Percentiles rank a stretch among this genome's conserved stretches.
Conservation (phyloP, 179 eudicot species). For the Beta corolliflora region DNA sequence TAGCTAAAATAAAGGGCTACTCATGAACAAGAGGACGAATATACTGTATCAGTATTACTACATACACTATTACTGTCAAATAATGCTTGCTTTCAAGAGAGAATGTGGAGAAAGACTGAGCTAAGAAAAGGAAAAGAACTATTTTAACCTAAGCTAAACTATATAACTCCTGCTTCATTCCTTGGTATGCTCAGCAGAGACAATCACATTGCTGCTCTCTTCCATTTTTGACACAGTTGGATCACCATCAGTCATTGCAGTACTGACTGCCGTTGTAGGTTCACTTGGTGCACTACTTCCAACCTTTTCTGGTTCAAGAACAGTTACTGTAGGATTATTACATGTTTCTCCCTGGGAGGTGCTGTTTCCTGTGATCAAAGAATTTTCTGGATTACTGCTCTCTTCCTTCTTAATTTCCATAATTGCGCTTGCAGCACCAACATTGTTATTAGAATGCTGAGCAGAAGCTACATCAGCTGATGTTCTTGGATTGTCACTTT, state of each 20-base stretch:
- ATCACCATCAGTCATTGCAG: background rate
- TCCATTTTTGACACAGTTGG: constrained; percentile 8
- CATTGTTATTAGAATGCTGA: background rate
- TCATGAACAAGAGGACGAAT: background rate
- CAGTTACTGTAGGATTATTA: background rate
- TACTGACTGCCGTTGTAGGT: background rate
- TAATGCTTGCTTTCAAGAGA: background rate
- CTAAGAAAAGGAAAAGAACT: background rate
- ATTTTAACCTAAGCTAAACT: constrained; percentile 3
- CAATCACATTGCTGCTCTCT: constrained; percentile 11
- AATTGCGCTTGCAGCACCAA: background rate
- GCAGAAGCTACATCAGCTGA: constrained; percentile 7
- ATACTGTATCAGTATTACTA: background rate
- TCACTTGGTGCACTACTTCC: background rate
- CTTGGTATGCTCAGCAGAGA: background rate
- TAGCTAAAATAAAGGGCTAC: background rate
- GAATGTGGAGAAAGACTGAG: background rate
- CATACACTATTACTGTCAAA: background rate
- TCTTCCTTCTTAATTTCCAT: constrained; percentile 8
- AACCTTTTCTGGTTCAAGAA: constrained; percentile 14
- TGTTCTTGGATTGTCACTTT: background rate
- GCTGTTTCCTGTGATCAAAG: constrained; percentile 12
- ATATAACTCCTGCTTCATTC: background rate
- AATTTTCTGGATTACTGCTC: constrained; percentile 10
- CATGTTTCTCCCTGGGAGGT: background rate